These are phyloP conservation scores for Scenedesmus sp. DNA, from an alignment of 163 green algal species.

Conservation along the genomic window DNA sequence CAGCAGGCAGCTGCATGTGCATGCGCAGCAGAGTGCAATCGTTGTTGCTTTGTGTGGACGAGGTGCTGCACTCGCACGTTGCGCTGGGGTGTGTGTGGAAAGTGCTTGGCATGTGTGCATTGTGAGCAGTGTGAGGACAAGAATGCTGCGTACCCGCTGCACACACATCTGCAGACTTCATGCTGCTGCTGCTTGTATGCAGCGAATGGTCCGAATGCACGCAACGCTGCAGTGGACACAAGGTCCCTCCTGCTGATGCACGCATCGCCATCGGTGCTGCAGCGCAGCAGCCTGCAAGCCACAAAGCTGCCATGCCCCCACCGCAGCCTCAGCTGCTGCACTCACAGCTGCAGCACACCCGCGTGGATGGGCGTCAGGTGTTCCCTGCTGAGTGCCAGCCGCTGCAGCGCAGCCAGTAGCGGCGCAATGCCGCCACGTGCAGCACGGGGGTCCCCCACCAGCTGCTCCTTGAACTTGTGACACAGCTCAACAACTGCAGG, in stretches of 20 bases:
- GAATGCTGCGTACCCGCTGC: no score
- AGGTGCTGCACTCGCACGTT: neutral
- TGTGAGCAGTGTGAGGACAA: no score
- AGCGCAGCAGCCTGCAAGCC: no score
- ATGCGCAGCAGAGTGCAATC: neutral
- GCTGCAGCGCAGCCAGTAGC: slow-evolving; percentile 74
- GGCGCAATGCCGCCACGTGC: slow-evolving; percentile 68
- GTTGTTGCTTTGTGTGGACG: neutral
- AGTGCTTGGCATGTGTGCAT: no score
- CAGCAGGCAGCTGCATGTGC: slow-evolving; percentile 82
- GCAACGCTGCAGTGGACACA: neutral
- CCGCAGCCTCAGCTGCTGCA: neutral
- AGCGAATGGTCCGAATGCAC: no score
- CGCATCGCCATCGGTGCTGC: neutral
- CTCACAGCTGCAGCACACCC: slow-evolving; percentile 87
- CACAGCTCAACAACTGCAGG: slow-evolving; percentile 74
- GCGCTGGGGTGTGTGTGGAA: no score
- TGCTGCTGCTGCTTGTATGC: neutral
- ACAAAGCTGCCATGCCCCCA: neutral
- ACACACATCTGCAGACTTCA: neutral
- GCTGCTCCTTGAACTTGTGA: slow-evolving; percentile 68
- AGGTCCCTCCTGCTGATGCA: neutral
- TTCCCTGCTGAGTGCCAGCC: slow-evolving; percentile 72
- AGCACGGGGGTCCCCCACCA: slow-evolving; percentile 56
- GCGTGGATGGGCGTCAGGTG: slow-evolving; percentile 91